phyloP scores from a whole-genome alignment of 1,284 basidiomycete genomes.

The Ceratobasidium sp. region DNA sequence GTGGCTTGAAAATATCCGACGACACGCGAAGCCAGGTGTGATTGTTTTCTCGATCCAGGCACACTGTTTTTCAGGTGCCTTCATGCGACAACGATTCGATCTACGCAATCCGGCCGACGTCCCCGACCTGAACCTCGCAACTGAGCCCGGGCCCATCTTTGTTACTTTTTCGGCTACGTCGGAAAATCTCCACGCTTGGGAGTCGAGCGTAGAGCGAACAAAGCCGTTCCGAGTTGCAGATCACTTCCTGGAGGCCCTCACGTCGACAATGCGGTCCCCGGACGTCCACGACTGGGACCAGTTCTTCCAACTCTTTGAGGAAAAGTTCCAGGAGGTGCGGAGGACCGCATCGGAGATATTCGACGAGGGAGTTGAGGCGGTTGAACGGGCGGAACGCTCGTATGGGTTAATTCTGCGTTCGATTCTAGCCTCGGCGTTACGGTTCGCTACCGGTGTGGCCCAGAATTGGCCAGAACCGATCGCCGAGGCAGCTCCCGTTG shows the following conservation, averaged over 20 bases:
- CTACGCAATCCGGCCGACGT: not conserved
- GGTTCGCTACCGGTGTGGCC: too few species aligned
- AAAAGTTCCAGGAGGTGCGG: not conserved
- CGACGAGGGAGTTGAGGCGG: too few species aligned
- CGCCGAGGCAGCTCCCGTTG: too few species aligned
- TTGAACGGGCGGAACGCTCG: too few species aligned
- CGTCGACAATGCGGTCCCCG: not conserved
- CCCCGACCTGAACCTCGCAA: not conserved
- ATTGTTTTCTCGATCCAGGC: conserved; percentile 25
- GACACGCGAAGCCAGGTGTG: not conserved
- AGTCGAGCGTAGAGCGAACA: not conserved
- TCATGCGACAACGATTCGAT: conserved; percentile 20
- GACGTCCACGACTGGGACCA: conserved; percentile 10
- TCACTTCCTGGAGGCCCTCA: conserved; percentile 14
- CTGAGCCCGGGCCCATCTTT: not conserved
- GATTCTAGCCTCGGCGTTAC: too few species aligned
- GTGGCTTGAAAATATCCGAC: conserved; percentile 13
- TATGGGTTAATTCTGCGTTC: too few species aligned
- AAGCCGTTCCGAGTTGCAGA: not conserved
- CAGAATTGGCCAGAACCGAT: too few species aligned
- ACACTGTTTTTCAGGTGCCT: conserved; percentile 20
- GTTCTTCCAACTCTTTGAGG: conserved; percentile 12
- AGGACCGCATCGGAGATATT: not conserved
- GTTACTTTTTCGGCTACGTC: conserved; percentile 26
- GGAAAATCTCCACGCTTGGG: not conserved